These are phyloP conservation scores for Xylaria arbuscula DNA, from an alignment of 2,329 filamentous ascomycete genomes.

Conservation along the genomic window DNA sequence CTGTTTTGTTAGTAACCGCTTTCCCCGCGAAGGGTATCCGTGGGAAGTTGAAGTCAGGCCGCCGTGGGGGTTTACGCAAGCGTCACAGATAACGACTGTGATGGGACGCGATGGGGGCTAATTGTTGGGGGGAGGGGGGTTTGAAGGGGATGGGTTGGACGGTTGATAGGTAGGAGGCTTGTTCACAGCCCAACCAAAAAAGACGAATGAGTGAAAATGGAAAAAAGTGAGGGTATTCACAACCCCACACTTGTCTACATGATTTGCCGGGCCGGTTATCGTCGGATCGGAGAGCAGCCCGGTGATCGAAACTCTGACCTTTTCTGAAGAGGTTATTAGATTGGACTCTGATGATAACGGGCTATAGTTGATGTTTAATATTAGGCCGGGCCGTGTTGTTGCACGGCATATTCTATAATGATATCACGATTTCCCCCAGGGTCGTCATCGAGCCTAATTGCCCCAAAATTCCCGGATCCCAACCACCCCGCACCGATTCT, in stretches of 20 bases:
- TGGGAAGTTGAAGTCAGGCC: not conserved
- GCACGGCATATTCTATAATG: not conserved
- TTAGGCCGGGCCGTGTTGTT: not conserved
- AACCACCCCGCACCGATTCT: constrained; percentile 1
- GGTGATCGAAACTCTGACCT: not conserved
- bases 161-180: not conserved
- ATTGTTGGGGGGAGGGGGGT: not conserved
- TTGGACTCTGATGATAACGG: not conserved
- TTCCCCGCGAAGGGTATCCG: constrained; percentile 3
- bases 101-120: not conserved
- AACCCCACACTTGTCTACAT: not conserved
- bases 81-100: constrained; percentile 5
- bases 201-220: not conserved
- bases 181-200: not conserved
- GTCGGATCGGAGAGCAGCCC: constrained; percentile 6
- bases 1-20: constrained; percentile 1
- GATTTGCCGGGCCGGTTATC: constrained; percentile 3
- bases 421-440: not conserved
- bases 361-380: not conserved
- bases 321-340: not conserved
- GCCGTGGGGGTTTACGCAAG: not conserved
- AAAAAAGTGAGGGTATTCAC: constrained; percentile 18
- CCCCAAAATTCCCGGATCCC: not conserved
- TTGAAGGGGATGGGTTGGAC: not conserved
- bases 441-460: not conserved